Conservation (phyloP, 768 basidiomycete species). For the Russula dissimulans region DNA sequence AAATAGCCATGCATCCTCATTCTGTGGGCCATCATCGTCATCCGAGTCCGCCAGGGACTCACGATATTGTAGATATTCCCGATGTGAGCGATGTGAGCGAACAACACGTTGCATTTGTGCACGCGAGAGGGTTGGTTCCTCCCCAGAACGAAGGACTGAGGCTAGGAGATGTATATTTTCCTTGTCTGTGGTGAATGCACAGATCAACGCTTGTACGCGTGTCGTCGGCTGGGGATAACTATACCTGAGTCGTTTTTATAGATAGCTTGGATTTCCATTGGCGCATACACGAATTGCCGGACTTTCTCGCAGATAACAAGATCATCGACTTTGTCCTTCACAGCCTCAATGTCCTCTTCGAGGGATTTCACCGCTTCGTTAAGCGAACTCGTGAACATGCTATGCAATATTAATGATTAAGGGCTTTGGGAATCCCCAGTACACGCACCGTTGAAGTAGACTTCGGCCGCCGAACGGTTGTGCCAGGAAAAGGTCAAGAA, state of each 20-base stretch:
- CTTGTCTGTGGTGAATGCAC: slow-evolving; percentile 32
- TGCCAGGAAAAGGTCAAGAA: slow-evolving; percentile 92
- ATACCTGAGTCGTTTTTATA: slow-evolving; percentile 73
- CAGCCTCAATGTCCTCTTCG: slow-evolving; percentile 79
- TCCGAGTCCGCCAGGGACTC: slow-evolving; percentile 70
- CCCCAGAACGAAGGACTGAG: slow-evolving; percentile 68
- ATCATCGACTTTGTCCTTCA: slow-evolving; percentile 85
- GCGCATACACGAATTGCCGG: slow-evolving; percentile 75
- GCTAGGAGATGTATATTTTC: slow-evolving; percentile 72
- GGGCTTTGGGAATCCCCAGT: background rate
- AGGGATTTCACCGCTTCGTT: slow-evolving; percentile 81
- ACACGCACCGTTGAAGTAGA: slow-evolving; percentile 70
- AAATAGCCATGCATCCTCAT: slow-evolving; percentile 94
- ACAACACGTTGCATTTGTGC: slow-evolving; percentile 76
- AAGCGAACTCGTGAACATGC: slow-evolving; percentile 93
- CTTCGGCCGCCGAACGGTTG: slow-evolving; percentile 93
- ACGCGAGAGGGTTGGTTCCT: slow-evolving; percentile 64
- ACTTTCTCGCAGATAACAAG: slow-evolving; percentile 83
- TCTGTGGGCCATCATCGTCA: slow-evolving; percentile 84
- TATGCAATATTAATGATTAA: slow-evolving; percentile 24
- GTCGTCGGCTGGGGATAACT: slow-evolving; percentile 21
- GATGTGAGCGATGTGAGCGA: slow-evolving; percentile 69
- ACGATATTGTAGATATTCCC: slow-evolving; percentile 54
- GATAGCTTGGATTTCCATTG: slow-evolving; percentile 78
- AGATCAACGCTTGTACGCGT: background rate